Evolutionary conservation across 2,329 filamentous ascomycete genomes (phyloP).

Genomic region (Arthrobotrys iridis): DNA sequence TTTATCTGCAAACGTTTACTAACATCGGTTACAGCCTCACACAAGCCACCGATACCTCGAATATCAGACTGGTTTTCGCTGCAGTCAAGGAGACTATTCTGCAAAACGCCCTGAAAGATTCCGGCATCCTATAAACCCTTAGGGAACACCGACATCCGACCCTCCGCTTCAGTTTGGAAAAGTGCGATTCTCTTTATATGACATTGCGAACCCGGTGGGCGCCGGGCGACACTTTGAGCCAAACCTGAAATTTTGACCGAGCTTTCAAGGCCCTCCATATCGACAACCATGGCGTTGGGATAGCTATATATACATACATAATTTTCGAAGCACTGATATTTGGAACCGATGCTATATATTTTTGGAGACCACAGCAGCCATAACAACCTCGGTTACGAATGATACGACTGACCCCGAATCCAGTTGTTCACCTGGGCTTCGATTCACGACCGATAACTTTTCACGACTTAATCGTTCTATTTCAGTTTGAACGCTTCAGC

Average conservation of each 20-base stretch:
- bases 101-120: constrained; percentile 97
- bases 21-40: constrained; percentile 74
- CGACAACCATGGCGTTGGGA: neutral
- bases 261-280: neutral
- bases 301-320: constrained; percentile 2
- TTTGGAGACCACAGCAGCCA: constrained; percentile 29
- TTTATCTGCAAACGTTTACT: constrained; percentile 53
- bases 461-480: constrained; percentile 43
- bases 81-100: constrained; percentile 98
- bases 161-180: constrained; percentile 2
- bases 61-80: constrained; percentile 96
- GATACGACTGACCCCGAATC: constrained; percentile 24
- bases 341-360: constrained; percentile 41
- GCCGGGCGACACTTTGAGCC: neutral
- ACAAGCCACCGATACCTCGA: constrained; percentile 98
- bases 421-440: constrained; percentile 8
- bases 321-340: constrained; percentile 27
- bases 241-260: neutral
- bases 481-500: constrained; percentile 29
- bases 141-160: constrained; percentile 14
- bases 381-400: constrained; percentile 46
- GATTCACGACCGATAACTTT: constrained; percentile 43
- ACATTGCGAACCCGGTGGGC: neutral
- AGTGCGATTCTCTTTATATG: neutral
- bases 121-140: constrained; percentile 76